Base-by-base conservation (phyloP, 2,329 filamentous ascomycete genomes). In the Paracoccidioides lutzii region DNA sequence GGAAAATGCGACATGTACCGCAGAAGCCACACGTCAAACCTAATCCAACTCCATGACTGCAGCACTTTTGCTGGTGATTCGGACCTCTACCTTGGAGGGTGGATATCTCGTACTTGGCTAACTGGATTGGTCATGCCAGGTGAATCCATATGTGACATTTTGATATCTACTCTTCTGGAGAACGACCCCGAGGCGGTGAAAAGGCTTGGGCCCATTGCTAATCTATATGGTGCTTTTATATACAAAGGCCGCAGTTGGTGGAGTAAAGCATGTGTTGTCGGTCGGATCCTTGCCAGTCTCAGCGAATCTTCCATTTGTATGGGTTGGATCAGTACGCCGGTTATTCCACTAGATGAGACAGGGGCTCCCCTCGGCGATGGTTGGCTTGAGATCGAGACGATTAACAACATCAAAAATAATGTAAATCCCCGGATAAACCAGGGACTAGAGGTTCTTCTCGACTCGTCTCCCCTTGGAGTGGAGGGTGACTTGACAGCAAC, bases 111-210 rank as follows among this genome's bases (percentile, higher is more conserved):
- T 33, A 76, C 76, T 6, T 81, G 76, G 70, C 68, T 81, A 0
- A 76, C 77, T 0, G 79, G 78, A 0, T 66, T 81, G 28, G 70
- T 81, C 1, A 64, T 81, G 41, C 79, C 80, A 0, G 79, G 79
- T 3, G 76, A 79, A 60, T 64, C 73, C 3, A 76, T 78, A 22
- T 75, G 72, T 42, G 75, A 81, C 56, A 71, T 81, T 32, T 68
- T 82, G n/a, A 78, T 82, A 38, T 75, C 75, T 2, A 78, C 78
- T 0, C 58, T 81, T 5, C 66, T 82, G 2, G 79, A 82, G 57
- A 81, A 81, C 59, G 76, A 79, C 55, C 68, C 71, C 10, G 60
- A 70, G 3, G 78, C 78, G 0, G 70, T 81, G 6, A 63, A 67
- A 22, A 66, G 66, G 32, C 68, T 81, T 1, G 79, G 79, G 0